Percentiles rank a stretch among this genome's conserved stretches.
Conservation (phyloP, 257 asterid species). For the Apocynum venetum region DNA sequence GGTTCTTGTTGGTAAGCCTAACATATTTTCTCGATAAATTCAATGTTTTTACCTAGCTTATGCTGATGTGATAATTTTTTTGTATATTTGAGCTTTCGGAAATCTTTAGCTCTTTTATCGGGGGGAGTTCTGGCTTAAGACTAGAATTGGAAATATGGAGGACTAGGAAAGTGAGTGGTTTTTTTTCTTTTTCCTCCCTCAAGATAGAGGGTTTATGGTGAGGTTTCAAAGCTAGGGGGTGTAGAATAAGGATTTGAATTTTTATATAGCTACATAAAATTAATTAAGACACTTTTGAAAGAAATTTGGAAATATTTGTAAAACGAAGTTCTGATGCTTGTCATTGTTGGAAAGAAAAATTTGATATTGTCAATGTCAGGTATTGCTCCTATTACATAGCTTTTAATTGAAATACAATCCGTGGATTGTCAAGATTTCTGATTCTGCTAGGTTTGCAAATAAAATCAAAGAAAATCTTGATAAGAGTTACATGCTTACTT, state of each 20-base stretch:
- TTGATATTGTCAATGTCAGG: not conserved
- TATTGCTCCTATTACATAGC: not conserved
- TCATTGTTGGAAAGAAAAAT: not conserved
- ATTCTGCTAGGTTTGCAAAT: not conserved
- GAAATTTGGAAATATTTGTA: not conserved
- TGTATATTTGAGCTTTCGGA: not conserved
- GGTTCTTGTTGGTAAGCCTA: slow-evolving; percentile 75
- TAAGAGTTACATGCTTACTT: not conserved
- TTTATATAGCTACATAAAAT: not conserved
- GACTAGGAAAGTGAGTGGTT: not conserved
- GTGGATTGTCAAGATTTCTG: not conserved
- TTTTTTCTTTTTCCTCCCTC: no score
- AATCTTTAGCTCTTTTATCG: not conserved
- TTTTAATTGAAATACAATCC: not conserved
- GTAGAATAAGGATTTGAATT: not conserved
- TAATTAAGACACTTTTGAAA: not conserved
- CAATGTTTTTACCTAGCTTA: not conserved
- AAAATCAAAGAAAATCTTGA: not conserved
- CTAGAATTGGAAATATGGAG: not conserved
- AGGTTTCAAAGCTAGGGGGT: not conserved
- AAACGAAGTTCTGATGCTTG: not conserved
- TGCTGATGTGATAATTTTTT: not conserved
- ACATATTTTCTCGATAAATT: slow-evolving; percentile 40
- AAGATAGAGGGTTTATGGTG: not conserved
- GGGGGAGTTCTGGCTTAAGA: not conserved